Evolutionary conservation across 345 rosid genomes (phyloP).

Genomic region (Aquilaria yunnanensis): DNA sequence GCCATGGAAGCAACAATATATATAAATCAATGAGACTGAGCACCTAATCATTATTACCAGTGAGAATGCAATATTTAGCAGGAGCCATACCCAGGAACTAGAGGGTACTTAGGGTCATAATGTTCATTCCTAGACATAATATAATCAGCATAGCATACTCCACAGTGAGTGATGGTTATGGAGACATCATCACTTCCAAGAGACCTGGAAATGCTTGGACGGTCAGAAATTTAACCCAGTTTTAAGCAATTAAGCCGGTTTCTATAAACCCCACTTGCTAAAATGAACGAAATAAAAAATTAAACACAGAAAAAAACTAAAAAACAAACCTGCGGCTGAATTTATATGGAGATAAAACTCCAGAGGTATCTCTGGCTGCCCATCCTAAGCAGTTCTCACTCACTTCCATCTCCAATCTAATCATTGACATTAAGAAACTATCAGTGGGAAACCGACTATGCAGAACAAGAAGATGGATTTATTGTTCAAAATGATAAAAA

Average conservation of each 20-base stretch:
- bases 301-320: neutral
- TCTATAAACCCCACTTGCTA: neutral
- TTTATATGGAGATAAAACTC: constrained; percentile 54
- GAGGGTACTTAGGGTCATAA: constrained; percentile 65
- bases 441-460: no score
- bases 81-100: constrained; percentile 79
- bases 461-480: no score
- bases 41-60: neutral
- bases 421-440: no score
- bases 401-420: neutral
- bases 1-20: constrained; percentile 5
- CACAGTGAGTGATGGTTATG: constrained; percentile 76
- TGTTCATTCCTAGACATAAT: constrained; percentile 58
- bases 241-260: no score
- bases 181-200: constrained; percentile 62
- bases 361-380: constrained; percentile 71
- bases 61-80: neutral
- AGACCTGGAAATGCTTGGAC: constrained; percentile 31
- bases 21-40: constrained; percentile 4
- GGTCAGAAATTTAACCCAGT: no score
- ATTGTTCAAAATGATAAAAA: no score
- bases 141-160: constrained; percentile 88
- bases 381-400: constrained; percentile 43
- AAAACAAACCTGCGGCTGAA: constrained; percentile 58
- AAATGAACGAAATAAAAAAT: neutral